Conservation (phyloP, 1,284 basidiomycete species). For the Malassezia slooffiae region DNA sequence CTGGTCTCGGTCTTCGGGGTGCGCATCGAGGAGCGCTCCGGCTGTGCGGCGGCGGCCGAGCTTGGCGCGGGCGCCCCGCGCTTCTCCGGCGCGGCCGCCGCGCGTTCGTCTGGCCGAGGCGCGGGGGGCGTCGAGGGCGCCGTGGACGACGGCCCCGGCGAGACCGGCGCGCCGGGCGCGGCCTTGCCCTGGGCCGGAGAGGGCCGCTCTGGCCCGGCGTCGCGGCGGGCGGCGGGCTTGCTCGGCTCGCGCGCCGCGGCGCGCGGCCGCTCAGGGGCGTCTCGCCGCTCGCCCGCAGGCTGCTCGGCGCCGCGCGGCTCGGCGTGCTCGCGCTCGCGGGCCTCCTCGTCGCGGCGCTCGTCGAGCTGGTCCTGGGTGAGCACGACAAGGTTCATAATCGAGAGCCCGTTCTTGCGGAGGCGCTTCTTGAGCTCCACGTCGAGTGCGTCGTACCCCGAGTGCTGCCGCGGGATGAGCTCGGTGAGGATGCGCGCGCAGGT, state of each 20-base stretch:
- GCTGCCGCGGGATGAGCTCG: conserved; percentile 18
- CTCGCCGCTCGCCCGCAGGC: no score
- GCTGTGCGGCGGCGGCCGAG: background rate
- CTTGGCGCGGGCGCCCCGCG: no score
- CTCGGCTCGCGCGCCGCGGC: no score
- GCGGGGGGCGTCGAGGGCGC: no score
- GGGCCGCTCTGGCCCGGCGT: no score
- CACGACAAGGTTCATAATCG: conserved; percentile 3
- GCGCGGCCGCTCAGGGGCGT: no score
- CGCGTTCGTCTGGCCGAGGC: no score
- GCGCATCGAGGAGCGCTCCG: conserved; percentile 8
- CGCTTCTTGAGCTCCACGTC: conserved; percentile 3
- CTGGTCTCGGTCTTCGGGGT: background rate
- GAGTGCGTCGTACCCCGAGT: conserved; percentile 11
- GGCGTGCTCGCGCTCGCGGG: background rate
- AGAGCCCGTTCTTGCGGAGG: conserved; percentile 4
- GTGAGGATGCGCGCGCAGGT: conserved; percentile 19
- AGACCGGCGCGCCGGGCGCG: background rate
- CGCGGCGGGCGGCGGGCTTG: no score
- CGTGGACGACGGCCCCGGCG: background rate
- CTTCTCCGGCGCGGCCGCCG: no score
- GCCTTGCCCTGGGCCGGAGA: no score
- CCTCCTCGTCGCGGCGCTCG: conserved; percentile 1
- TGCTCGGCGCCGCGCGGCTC: background rate
- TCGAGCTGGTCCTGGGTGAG: conserved; percentile 5